Evolutionary conservation across 1,139 yeast genomes (phyloP).

Genomic region (Debaryomycetaceae sp.): DNA sequence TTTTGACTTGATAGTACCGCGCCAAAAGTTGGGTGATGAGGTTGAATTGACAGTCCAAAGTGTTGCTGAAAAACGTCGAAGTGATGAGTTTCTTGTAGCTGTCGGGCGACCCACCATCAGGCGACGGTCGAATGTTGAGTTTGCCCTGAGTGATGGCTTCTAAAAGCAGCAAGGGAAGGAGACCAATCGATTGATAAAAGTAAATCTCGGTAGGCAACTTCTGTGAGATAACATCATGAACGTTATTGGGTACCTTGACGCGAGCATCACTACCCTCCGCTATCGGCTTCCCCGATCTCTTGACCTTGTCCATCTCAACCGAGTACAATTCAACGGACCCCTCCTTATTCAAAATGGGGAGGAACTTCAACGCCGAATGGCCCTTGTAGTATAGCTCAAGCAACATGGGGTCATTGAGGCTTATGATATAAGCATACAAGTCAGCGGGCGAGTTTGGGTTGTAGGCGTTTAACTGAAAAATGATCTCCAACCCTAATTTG

Average conservation of each 20-base stretch:
- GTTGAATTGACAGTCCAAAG: constrained; percentile 60
- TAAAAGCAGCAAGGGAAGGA: constrained; percentile 60
- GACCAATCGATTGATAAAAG: constrained; percentile 77
- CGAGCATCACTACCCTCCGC: constrained; percentile 8
- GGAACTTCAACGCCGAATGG: constrained; percentile 35
- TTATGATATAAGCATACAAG: constrained; percentile 32
- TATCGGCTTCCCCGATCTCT: too few relatives aligned
- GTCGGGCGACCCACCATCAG: constrained; percentile 59
- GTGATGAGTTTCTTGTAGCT: constrained; percentile 56
- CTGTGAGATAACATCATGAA: constrained; percentile 80
- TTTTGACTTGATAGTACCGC: constrained; percentile 81
- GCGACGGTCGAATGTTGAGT: constrained; percentile 61
- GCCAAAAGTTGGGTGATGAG: constrained; percentile 70
- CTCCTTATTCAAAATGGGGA: constrained; percentile 66
- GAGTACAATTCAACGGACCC: constrained; percentile 66
- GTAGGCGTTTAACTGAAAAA: constrained; percentile 34
- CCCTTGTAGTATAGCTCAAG: constrained; percentile 38
- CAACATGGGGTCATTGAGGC: constrained; percentile 35
- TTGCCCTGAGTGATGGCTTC: constrained; percentile 67
- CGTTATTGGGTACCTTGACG: constrained; percentile 61
- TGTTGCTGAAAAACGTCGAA: constrained; percentile 39
- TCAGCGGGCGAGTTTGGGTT: constrained; percentile 24
- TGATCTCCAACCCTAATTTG: constrained; percentile 39
- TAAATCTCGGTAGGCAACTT: constrained; percentile 83
- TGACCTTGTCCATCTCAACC: constrained; percentile 33